Evolutionary conservation across 331 rosid genomes (phyloP).

Genomic region (Phaseolus coccineus): DNA sequence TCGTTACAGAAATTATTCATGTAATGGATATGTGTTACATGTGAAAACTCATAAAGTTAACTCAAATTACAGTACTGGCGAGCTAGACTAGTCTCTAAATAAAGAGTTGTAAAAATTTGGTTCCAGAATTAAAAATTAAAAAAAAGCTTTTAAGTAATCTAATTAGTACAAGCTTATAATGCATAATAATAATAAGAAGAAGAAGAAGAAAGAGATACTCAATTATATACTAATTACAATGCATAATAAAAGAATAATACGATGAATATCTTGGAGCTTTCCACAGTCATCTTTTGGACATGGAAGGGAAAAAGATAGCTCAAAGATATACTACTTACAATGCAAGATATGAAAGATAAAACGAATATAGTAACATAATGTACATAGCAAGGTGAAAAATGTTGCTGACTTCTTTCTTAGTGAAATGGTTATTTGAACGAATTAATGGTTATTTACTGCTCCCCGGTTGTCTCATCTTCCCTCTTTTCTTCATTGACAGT

Average conservation of each 20-base stretch:
- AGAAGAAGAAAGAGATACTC: no score
- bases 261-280: constrained; percentile 32
- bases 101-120: no score
- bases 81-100: no score
- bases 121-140: no score
- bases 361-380: constrained; percentile 30
- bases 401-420: constrained; percentile 41
- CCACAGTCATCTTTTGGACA: constrained; percentile 36
- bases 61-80: no score
- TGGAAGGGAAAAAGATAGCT: constrained; percentile 9
- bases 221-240: no score
- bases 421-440: constrained; percentile 35
- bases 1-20: no score
- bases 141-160: no score
- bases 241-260: constrained; percentile 19
- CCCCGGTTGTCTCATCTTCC: constrained; percentile 37
- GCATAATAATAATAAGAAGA: no score
- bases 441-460: not conserved
- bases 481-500: constrained; percentile 54
- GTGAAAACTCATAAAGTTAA: no score
- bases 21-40: no score
- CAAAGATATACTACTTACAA: constrained; percentile 20
- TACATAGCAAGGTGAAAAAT: constrained; percentile 37
- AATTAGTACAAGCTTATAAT: no score
- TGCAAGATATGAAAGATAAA: constrained; percentile 14